Evolutionary conservation across 768 basidiomycete genomes (phyloP).

Genomic region (Phlegmacium glaucopus): DNA sequence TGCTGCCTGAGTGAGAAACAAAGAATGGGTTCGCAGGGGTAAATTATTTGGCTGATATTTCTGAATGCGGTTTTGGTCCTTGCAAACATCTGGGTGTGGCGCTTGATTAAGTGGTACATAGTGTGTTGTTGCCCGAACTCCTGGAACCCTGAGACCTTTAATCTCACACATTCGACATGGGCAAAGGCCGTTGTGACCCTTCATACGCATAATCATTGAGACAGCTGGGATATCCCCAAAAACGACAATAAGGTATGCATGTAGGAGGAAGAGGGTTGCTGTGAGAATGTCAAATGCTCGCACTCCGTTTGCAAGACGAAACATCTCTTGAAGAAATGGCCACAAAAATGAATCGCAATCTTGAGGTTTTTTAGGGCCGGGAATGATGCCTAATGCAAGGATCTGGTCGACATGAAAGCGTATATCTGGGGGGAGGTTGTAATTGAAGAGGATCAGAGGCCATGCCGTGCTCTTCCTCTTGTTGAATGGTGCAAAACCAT

Average conservation of each 20-base stretch:
- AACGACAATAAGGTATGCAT: constrained; percentile 14
- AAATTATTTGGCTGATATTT: constrained; percentile 27
- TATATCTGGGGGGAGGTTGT: constrained; percentile 28
- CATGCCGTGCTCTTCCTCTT: constrained; percentile 30
- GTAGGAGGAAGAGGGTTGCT: constrained; percentile 7
- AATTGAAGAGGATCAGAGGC: constrained; percentile 39
- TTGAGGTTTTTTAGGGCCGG: constrained; percentile 41
- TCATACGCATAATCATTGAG: constrained; percentile 27
- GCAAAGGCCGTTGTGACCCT: constrained; percentile 38
- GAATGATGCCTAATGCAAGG: constrained; percentile 40
- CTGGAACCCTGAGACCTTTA: constrained; percentile 14
- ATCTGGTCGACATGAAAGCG: constrained; percentile 32
- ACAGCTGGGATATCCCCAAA: constrained; percentile 23
- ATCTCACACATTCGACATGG: constrained; percentile 36
- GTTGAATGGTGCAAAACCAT: constrained; percentile 41
- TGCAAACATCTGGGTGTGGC: constrained; percentile 13
- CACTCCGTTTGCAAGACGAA: constrained; percentile 33
- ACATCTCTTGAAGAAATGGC: constrained; percentile 37
- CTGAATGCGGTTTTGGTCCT: not conserved
- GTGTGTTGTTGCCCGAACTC: constrained; percentile 9
- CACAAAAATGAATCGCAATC: constrained; percentile 41
- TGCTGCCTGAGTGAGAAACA: constrained; percentile 21
- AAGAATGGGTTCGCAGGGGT: constrained; percentile 29
- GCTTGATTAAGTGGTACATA: constrained; percentile 26
- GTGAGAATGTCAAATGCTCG: constrained; percentile 22